Conservation (phyloP, 129 eudicot species). For the Pittosporum tobira region DNA sequence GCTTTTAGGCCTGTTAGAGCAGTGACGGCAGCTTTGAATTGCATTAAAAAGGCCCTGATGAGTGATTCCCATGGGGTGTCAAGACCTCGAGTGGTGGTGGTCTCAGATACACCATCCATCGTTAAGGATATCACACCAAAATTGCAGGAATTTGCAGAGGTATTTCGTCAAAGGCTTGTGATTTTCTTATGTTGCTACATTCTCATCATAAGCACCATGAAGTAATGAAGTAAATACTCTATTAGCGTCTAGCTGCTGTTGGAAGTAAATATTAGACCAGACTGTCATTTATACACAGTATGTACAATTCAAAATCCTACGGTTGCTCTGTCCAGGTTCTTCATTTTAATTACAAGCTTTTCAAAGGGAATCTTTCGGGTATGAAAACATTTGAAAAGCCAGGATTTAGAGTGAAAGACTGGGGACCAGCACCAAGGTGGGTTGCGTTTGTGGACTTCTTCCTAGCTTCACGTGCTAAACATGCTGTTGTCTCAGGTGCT, state of each 20-base stretch:
- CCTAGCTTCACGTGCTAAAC: conserved; percentile 52
- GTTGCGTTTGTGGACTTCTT: conserved; percentile 70
- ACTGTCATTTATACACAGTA: neutral
- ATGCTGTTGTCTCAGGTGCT: conserved; percentile 52
- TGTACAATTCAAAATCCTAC: neutral
- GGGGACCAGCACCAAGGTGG: conserved; percentile 85
- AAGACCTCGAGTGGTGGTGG: conserved; percentile 44
- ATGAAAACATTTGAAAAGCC: neutral
- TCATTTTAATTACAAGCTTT: conserved; percentile 50
- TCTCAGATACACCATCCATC: conserved; percentile 63
- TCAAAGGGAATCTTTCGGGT: conserved; percentile 41
- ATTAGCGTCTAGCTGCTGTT: too few relatives aligned
- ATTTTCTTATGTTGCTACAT: neutral
- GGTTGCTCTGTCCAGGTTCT: conserved; percentile 31
- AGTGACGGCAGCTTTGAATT: conserved; percentile 41
- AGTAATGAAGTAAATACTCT: too few relatives aligned
- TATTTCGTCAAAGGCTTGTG: conserved; percentile 5
- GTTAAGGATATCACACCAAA: conserved; percentile 27
- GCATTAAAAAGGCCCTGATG: conserved; percentile 38
- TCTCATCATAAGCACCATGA: neutral
- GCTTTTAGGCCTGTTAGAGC: conserved; percentile 41
- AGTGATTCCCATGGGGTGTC: conserved; percentile 9
- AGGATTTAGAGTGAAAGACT: conserved; percentile 46
- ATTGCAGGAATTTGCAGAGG: conserved; percentile 44
- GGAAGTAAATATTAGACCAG: too few relatives aligned